Base-by-base conservation (phyloP, 352 stramenopile genomes). In the Pythium rishiriense region DNA sequence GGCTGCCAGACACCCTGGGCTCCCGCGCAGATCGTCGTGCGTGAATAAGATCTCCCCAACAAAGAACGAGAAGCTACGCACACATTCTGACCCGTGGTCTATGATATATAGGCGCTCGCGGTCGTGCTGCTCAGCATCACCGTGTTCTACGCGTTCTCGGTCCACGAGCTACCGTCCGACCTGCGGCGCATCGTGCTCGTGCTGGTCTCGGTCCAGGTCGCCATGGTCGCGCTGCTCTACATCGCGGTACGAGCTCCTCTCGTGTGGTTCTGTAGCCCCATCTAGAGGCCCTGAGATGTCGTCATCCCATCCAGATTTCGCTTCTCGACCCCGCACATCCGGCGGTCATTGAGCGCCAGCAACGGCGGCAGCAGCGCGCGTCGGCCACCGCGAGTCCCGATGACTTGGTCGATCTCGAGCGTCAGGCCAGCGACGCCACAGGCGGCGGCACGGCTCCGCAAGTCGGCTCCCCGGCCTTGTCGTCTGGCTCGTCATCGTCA, bases 61-160 rank as follows among this genome's bases (percentile, higher is more conserved):
- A 7, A 42, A 21, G 4, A 8, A 12, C 37, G n/a, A 43, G n/a
- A 17, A 21, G 37, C 35, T 43, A n/a, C 37, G 8, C 3, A 43
- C 14, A n/a, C n/a, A 17, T n/a, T 19, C 11, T 52, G 46, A 52
- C 46, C 24, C n/a, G 25, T 35, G 31, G 10, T 62, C 48, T 28
- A 37, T 9, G 26, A 9, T 5, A 0, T 47, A 37, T 28, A 90
- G 81, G 79, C 79, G n/a, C 69, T 76, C 41, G 51, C 26, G 41
- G 60, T 77, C 41, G 66, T 69, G 22, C 17, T 78, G 43, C 55
- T 87, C n/a, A 78, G 73, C 24, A 64, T 60, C 33, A 64, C 46
- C 45, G 64, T 75, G 35, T 88, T 90, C 67, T 87, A 81, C 58
- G 42, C 25, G 4, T 70, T 87, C 51, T 75, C 68, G 29, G 75